These are phyloP conservation scores for Madurella fahalii DNA, from an alignment of 2,329 filamentous ascomycete genomes.

Conservation along the genomic window DNA sequence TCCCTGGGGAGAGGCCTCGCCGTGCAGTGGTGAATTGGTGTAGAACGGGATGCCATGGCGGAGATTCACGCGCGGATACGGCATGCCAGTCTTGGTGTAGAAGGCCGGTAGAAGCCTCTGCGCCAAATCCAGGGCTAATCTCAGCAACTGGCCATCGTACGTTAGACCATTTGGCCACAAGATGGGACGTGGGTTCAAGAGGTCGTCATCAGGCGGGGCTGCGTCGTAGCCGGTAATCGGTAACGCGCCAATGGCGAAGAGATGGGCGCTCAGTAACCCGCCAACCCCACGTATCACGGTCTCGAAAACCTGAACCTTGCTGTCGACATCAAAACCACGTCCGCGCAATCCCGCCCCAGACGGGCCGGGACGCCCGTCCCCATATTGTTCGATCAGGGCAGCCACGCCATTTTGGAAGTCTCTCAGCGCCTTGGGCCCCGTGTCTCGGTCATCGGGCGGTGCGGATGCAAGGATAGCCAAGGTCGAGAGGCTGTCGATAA, in stretches of 20 bases:
- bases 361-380: conserved; percentile 70
- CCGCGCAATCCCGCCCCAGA: conserved; percentile 67
- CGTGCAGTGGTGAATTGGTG: conserved; percentile 73
- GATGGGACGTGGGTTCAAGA: conserved; percentile 52
- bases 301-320: conserved; percentile 98
- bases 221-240: conserved; percentile 78
- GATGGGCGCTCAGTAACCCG: conserved; percentile 84
- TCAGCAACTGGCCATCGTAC: conserved; percentile 85
- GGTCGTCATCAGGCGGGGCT: conserved; percentile 36
- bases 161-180: conserved; percentile 71
- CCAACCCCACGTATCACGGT: conserved; percentile 93
- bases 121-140: conserved; percentile 83
- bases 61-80: conserved; percentile 91
- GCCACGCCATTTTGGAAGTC: conserved; percentile 79
- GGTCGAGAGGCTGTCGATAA: conserved; percentile 93
- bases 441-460: conserved; percentile 50
- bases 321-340: conserved; percentile 87
- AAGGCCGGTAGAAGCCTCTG: conserved; percentile 86
- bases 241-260: conserved; percentile 87
- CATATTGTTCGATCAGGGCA: conserved; percentile 75
- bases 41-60: conserved; percentile 91
- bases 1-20: conserved; percentile 39
- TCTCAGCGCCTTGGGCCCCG: conserved; percentile 57
- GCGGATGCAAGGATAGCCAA: conserved; percentile 86
- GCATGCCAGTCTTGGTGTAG: conserved; percentile 83